These are phyloP conservation scores for Rhynchospora pubera DNA, from an alignment of 176 grass and related monocot species.

Conservation along the genomic window DNA sequence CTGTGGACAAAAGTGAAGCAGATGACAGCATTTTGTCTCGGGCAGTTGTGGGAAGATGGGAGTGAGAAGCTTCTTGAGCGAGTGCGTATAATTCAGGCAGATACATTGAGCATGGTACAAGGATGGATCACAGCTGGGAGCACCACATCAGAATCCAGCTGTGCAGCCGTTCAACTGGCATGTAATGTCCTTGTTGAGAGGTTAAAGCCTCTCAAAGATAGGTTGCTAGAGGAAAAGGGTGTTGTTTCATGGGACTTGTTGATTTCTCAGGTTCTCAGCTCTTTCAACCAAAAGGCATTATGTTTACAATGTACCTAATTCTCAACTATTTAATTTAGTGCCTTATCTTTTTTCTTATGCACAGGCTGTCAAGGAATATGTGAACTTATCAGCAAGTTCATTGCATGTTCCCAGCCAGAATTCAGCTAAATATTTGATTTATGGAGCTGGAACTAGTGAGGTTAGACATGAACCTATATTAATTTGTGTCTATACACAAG, in stretches of 20 bases:
- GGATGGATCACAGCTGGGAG: conserved; percentile 49
- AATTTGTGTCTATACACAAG: background rate
- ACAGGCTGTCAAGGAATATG: conserved; percentile 13
- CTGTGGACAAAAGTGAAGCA: conserved; percentile 87
- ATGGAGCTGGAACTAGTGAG: conserved; percentile 39
- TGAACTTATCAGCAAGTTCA: conserved; percentile 28
- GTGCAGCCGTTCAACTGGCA: conserved; percentile 48
- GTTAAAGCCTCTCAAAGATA: conserved; percentile 48
- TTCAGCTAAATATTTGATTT: conserved; percentile 22
- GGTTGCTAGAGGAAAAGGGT: conserved; percentile 20
- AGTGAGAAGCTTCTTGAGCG: conserved; percentile 48
- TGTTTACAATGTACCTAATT: background rate
- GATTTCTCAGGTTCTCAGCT: conserved; percentile 39
- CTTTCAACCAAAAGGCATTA: background rate
- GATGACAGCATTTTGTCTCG: conserved; percentile 50
- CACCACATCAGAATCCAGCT: conserved; percentile 58
- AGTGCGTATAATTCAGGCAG: conserved; percentile 54
- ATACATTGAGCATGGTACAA: conserved; percentile 63
- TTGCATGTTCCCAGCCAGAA: conserved; percentile 19
- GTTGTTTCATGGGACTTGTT: conserved; percentile 49
- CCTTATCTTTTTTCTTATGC: too few species aligned
- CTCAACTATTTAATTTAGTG: background rate
- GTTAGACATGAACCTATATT: background rate
- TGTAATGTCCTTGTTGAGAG: conserved; percentile 44
- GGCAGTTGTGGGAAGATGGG: conserved; percentile 21